Conservation (phyloP, 164 flowering plant species). For the Akebia trifoliata region DNA sequence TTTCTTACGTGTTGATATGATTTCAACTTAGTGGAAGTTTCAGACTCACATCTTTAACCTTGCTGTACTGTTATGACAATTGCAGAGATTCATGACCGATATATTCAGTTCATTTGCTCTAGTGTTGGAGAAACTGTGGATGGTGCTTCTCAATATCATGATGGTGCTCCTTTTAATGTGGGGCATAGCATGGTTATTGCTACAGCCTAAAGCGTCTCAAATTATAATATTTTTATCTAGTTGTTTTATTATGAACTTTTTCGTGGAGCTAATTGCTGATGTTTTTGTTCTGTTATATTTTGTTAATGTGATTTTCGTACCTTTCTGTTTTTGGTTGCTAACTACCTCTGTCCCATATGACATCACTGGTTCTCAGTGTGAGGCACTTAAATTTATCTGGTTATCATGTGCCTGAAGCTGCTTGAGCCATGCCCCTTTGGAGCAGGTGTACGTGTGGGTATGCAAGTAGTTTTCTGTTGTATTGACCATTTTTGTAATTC, state of each 20-base stretch:
- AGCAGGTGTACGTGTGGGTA: conserved; percentile 5
- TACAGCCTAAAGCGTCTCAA: conserved; percentile 9
- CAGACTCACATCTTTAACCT: conserved; percentile 92
- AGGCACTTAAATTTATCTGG: conserved; percentile 9
- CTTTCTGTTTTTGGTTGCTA: conserved; percentile 4
- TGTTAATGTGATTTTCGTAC: not conserved
- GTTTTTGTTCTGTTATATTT: conserved; percentile 10
- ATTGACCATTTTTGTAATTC: not conserved
- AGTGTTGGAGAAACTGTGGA: conserved; percentile 13
- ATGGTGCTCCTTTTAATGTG: conserved; percentile 7
- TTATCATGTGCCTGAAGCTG: conserved; percentile 15
- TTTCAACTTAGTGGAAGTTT: conserved; percentile 81
- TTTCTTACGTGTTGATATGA: conserved; percentile 72
- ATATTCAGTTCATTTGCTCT: conserved; percentile 16
- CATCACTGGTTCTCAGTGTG: conserved; percentile 6
- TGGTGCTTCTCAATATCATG: conserved; percentile 2
- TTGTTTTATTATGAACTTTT: conserved; percentile 9
- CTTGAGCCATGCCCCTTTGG: conserved; percentile 6
- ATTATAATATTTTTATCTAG: conserved; percentile 15
- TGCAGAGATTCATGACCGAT: conserved; percentile 60
- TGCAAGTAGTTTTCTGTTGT: conserved; percentile 2
- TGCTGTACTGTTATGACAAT: conserved; percentile 86
- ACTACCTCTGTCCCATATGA: conserved; percentile 5
- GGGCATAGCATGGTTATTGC: conserved; percentile 20
- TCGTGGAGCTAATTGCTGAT: conserved; percentile 17